Base-by-base conservation (phyloP, 805 yeast species). In the Blastobotrys peoriensis region DNA sequence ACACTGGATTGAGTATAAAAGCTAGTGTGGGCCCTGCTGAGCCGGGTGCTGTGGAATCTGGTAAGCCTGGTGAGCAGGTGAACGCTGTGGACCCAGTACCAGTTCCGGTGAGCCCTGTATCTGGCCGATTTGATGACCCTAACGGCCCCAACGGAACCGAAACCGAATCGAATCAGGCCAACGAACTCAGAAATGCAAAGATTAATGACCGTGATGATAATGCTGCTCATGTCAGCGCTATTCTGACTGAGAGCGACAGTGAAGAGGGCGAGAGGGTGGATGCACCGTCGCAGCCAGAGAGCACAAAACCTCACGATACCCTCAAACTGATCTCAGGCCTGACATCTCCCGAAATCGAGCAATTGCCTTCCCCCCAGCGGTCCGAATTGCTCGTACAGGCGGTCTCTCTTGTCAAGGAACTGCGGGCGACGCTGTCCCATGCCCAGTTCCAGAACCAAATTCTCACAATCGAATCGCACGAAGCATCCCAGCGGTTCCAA, bases 401-500 rank as follows among this genome's bases (percentile, higher is more conserved):
- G 15, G 38, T 43, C 18, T 36, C 33, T 34, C 28, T 41, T 15
- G 37, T 49, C n/a, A 43, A 25, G 36, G 44, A 41, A 4, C 47
- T 45, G 33, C 38, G 42, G 34, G 28, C 49, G 20, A 41, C 44
- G 22, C 39, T 49, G 13, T 28, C 52, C 18, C 58, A 54, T 27
- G 49, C 37, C 30, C 57, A 60, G 40, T 58, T 68, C 27, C 71
- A 68, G 50, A 60, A 58, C 45, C 56, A 73, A 54, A 60, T 77
- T 23, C 52, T 71, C 36, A 64, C 67, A 4, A 63, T 73, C 16
- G 73, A 71, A 36, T 53, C 69, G 15, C 66, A 65, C 36, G 76
- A 73, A 47, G 64, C 66, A 8, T 67, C 66, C 35, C 73, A 68
- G 60, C 57, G 78, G 16, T 64, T 65, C 45, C 74, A 72, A 50